Evolutionary conservation across 306 rosid genomes (phyloP).

Genomic region (Lathyrus sativus): DNA sequence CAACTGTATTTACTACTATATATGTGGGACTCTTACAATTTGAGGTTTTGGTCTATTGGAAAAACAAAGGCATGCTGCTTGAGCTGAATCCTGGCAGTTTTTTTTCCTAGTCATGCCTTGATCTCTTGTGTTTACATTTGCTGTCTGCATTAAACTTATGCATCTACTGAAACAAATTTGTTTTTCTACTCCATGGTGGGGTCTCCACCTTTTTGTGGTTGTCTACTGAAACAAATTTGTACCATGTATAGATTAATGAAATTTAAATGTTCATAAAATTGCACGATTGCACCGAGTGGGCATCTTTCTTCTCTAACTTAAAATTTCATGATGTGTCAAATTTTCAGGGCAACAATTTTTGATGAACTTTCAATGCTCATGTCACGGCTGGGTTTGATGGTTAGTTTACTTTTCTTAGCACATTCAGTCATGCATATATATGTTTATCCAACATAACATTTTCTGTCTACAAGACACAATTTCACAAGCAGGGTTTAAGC

Average conservation of each 20-base stretch:
- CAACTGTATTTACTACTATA: constrained; percentile 5
- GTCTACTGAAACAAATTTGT: no score
- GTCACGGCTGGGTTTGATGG: constrained; percentile 61
- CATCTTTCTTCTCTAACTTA: constrained; percentile 22
- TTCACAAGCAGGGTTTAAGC: neutral
- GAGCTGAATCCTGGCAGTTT: neutral
- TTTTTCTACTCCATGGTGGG: constrained; percentile 6
- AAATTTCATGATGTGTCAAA: constrained; percentile 27
- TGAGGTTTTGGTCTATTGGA: constrained; percentile 4
- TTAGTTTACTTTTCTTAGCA: constrained; percentile 46
- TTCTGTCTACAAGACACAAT: neutral
- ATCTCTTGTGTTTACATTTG: constrained; percentile 32
- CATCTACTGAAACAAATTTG: constrained; percentile 25
- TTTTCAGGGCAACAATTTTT: constrained; percentile 68
- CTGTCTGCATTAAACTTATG: constrained; percentile 20
- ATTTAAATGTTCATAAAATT: constrained; percentile 17
- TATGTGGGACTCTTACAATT: neutral
- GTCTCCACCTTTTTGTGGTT: constrained; percentile 14
- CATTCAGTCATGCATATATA: constrained; percentile 25
- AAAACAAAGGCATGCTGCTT: neutral
- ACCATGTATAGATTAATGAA: constrained; percentile 30
- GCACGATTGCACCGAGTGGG: constrained; percentile 18
- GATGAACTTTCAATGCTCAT: constrained; percentile 74
- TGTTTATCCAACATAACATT: constrained; percentile 1
- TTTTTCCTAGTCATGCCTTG: constrained; percentile 13